Percentiles rank a stretch among this genome's conserved stretches.
Conservation (phyloP, 352 stramenopile genomes). For the Phytophthora palmivora region DNA sequence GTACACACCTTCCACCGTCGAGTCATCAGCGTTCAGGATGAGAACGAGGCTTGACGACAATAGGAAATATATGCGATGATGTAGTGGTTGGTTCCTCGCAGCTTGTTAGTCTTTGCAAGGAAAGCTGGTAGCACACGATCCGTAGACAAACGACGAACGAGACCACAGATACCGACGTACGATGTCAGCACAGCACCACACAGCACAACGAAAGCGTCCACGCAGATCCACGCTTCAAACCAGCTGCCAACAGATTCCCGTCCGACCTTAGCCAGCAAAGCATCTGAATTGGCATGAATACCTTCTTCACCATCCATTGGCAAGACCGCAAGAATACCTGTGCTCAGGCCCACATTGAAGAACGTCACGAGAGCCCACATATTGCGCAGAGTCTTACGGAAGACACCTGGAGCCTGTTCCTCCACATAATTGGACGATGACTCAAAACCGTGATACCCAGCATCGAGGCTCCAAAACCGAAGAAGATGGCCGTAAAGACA, state of each 20-base stretch:
- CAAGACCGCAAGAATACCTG: slow-evolving; percentile 73
- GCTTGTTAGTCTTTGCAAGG: slow-evolving; percentile 54
- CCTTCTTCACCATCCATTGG: slow-evolving; percentile 49
- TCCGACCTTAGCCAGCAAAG: slow-evolving; percentile 69
- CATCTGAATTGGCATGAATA: slow-evolving; percentile 53
- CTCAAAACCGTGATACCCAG: slow-evolving; percentile 91
- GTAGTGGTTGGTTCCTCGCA: slow-evolving; percentile 70
- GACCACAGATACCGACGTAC: slow-evolving; percentile 78
- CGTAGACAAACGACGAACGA: slow-evolving; percentile 74
- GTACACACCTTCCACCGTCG: slow-evolving; percentile 81
- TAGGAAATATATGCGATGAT: slow-evolving; percentile 77
- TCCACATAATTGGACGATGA: slow-evolving; percentile 89
- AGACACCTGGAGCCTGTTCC: slow-evolving; percentile 82
- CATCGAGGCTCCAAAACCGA: slow-evolving; percentile 80
- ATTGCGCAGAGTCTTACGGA: slow-evolving; percentile 71
- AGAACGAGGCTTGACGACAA: slow-evolving; percentile 67
- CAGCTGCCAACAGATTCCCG: slow-evolving; percentile 37
- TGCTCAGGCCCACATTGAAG: slow-evolving; percentile 82
- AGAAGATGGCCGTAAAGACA: slow-evolving; percentile 64
- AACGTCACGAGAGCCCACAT: slow-evolving; percentile 83
- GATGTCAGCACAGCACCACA: slow-evolving; percentile 82
- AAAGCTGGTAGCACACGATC: slow-evolving; percentile 66
- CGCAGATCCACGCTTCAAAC: slow-evolving; percentile 53
- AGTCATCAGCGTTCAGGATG: slow-evolving; percentile 71
- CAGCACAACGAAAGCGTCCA: slow-evolving; percentile 91